Evolutionary conservation across 176 grass and related monocot genomes (phyloP), one percentile per base, ranked within the genome.

Genomic region (Triticum urartu): DNA sequence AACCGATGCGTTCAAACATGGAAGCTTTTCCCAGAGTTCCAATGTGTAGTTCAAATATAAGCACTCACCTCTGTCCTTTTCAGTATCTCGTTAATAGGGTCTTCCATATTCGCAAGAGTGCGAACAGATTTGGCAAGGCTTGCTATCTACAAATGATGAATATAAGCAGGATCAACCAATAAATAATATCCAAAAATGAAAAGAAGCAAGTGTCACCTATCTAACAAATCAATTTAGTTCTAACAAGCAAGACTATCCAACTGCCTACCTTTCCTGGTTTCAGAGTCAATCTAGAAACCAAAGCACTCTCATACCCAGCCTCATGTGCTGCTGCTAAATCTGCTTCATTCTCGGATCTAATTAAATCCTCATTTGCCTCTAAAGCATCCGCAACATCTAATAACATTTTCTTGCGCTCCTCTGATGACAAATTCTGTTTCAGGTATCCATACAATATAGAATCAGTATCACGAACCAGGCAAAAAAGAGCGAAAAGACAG

Each of bases 81-180:
- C 1, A 96, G 72, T 81, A 91, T 89, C 54, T 94, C 90, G 35
- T 86, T 88, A n/a, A 99, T 99, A 39, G 97, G 97, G 30, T 99
- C 94, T 14, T 94, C 97, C 97, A 96, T 96, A 42, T 93, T 77
- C 66, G 97, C 97, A 89, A 99, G 94, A 63, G 90, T 88, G 50
- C 92, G 87, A 5, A 99, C 88, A 1, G 94, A 96, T 84, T 99
- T 99, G 11, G 92, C 94, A 10, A 99, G 92, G 85, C 87, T 90
- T 76, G 90, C 83, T 93, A 99, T 99, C 97, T 99, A 76, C 54
- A 88, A 68, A 69, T 63, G 1, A 83, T 59, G 11, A 80, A 83
- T n/a, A 79, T 42, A 80, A 64, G 26, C 11, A 64, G 48, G 85
- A 64, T 82, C 30, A 69, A 8, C 62, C 38, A 52, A 70, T 9